Evolutionary conservation across 176 grass and related monocot species (phyloP).

Genomic region (Triticum dicoccoides): DNA sequence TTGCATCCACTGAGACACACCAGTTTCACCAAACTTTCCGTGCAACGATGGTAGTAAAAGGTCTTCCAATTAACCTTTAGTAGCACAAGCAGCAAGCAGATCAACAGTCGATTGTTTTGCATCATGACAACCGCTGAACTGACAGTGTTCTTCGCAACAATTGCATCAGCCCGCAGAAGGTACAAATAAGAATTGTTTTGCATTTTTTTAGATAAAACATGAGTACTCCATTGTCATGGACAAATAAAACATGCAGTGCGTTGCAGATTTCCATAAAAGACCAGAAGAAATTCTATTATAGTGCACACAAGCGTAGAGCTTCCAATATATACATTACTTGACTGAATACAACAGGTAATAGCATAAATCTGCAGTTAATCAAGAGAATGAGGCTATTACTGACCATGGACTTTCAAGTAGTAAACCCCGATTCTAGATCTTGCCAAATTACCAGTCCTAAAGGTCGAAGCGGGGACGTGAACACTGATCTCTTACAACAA

Average conservation of each 20-base stretch:
- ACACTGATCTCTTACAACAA: background rate
- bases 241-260: background rate
- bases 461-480: too few relatives aligned
- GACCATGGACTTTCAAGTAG: background rate
- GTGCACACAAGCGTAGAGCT: background rate
- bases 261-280: background rate
- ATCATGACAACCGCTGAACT: background rate
- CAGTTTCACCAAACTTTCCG: background rate
- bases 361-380: background rate
- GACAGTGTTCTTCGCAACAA: background rate
- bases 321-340: background rate
- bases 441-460: too few relatives aligned
- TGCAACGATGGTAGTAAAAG: too few relatives aligned
- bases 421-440: background rate
- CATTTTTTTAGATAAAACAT: background rate
- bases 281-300: background rate
- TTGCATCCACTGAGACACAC: too few relatives aligned
- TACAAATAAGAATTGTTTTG: background rate
- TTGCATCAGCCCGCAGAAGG: background rate
- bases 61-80: too few relatives aligned
- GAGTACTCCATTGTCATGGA: background rate
- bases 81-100: too few relatives aligned
- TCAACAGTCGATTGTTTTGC: background rate
- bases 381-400: background rate
- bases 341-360: background rate